Conservation (phyloP, 176 grass and related monocot genomes). For the Phoenix roebelenii region DNA sequence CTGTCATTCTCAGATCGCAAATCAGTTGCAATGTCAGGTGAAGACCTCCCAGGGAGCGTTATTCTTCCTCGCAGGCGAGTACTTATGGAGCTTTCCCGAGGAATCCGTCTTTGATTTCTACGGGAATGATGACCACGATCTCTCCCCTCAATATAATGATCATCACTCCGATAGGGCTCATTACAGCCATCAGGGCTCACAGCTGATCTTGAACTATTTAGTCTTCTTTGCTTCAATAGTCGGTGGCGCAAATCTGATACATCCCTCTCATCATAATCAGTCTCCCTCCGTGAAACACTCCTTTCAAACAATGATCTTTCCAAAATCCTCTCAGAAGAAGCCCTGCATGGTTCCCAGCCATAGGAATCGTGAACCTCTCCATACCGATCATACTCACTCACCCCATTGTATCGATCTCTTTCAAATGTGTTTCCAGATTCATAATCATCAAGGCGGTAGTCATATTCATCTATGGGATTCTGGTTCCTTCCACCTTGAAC, state of each 20-base stretch:
- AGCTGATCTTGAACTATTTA: conserved; percentile 36
- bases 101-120: conserved; percentile 29
- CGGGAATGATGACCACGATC: conserved; percentile 6
- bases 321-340: conserved; percentile 46
- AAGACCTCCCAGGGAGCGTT: conserved; percentile 62
- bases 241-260: conserved; percentile 76
- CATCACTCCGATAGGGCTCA: conserved; percentile 28
- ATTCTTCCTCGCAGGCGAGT: conserved; percentile 76
- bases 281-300: conserved; percentile 39
- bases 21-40: conserved; percentile 35
- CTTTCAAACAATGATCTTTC: conserved; percentile 48
- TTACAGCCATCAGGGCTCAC: conserved; percentile 30
- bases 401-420: conserved; percentile 48
- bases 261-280: conserved; percentile 28
- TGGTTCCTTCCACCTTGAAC: conserved; percentile 26
- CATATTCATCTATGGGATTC: conserved; percentile 63
- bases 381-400: conserved; percentile 22
- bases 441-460: conserved; percentile 50
- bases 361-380: conserved; percentile 35
- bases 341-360: conserved; percentile 52
- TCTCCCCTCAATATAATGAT: conserved; percentile 9
- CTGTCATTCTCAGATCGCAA: conserved; percentile 38
- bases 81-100: conserved; percentile 37
- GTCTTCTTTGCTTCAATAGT: conserved; percentile 61
- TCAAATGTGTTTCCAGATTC: conserved; percentile 38